Percentiles rank a stretch among this genome's conserved stretches.
These are phyloP conservation scores for Harringtonia aguacate DNA, from an alignment of 2,329 filamentous ascomycete species.

Conservation along the genomic window DNA sequence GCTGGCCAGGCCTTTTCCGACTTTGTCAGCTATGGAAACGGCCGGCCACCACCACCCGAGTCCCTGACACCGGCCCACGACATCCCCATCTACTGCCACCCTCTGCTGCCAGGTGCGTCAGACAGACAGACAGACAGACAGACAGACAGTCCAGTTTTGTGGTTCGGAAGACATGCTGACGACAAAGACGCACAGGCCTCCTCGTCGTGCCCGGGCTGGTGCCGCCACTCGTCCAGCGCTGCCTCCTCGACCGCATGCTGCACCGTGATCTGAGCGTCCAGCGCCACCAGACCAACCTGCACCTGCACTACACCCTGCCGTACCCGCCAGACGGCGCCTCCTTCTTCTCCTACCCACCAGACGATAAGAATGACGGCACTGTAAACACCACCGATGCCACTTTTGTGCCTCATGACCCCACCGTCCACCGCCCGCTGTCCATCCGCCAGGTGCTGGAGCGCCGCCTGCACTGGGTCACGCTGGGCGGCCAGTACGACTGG, in stretches of 20 bases:
- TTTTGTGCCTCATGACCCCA: slow-evolving; percentile 57
- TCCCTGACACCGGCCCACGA: slow-evolving; percentile 5
- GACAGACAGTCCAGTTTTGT: too few relatives aligned
- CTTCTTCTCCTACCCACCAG: slow-evolving; percentile 42
- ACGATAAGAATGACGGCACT: slow-evolving; percentile 23
- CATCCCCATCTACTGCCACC: slow-evolving; percentile 49
- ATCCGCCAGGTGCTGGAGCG: slow-evolving; percentile 61
- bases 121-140: too few relatives aligned
- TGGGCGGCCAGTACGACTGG: slow-evolving; percentile 97
- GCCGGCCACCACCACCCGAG: background rate
- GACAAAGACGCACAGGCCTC: slow-evolving; percentile 47
- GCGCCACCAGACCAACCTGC: slow-evolving; percentile 72
- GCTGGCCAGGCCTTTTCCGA: slow-evolving; percentile 28
- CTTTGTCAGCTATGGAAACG: slow-evolving; percentile 18
- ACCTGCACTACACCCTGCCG: slow-evolving; percentile 23
- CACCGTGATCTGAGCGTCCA: slow-evolving; percentile 55
- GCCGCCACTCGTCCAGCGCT: slow-evolving; percentile 55
- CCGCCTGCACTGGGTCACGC: slow-evolving; percentile 84
- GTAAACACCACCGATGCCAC: slow-evolving; percentile 38
- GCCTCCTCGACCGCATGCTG: slow-evolving; percentile 62
- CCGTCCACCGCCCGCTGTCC: slow-evolving; percentile 63
- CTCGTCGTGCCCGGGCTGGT: slow-evolving; percentile 67
- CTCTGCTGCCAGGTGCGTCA: slow-evolving; percentile 54
- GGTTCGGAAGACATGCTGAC: too few relatives aligned
- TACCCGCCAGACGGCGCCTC: slow-evolving; percentile 25